phyloP scores from a whole-genome alignment of 225 moss, liverwort and hornwort species.

The Pseudisothecium myosuroides region DNA sequence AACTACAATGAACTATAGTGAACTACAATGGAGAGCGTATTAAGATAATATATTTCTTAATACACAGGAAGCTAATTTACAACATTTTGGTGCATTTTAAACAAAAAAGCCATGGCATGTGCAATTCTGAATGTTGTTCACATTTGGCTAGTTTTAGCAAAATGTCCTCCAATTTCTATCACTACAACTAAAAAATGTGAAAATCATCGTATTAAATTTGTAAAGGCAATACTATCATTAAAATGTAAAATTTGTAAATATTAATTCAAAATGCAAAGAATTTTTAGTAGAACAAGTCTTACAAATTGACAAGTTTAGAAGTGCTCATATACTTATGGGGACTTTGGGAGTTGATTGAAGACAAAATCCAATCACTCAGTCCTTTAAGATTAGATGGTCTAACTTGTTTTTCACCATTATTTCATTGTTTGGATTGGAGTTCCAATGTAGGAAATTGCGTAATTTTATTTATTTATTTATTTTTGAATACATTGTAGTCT shows the following conservation, averaged over 20 bases:
- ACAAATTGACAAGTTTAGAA: neutral
- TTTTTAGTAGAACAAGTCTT: neutral
- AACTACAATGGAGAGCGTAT: too few relatives aligned
- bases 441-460: neutral
- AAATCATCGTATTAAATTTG: neutral
- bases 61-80: too few relatives aligned
- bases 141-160: neutral
- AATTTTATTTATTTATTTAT: neutral
- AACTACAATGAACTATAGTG: too few relatives aligned
- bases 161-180: neutral
- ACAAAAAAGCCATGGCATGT: neutral
- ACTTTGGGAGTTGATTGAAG: neutral
- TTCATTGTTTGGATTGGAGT: neutral
- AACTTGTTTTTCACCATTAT: neutral
- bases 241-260: neutral
- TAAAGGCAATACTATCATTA: neutral
- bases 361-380: neutral
- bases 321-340: neutral
- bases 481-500: neutral
- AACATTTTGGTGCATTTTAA: too few relatives aligned
- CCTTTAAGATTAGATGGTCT: neutral
- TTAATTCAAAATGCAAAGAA: neutral
- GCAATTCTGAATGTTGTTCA: neutral
- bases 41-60: too few relatives aligned
- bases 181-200: neutral